Conservation (phyloP, 192 early-diverging fungal species). For the Backusella morwellensis region DNA sequence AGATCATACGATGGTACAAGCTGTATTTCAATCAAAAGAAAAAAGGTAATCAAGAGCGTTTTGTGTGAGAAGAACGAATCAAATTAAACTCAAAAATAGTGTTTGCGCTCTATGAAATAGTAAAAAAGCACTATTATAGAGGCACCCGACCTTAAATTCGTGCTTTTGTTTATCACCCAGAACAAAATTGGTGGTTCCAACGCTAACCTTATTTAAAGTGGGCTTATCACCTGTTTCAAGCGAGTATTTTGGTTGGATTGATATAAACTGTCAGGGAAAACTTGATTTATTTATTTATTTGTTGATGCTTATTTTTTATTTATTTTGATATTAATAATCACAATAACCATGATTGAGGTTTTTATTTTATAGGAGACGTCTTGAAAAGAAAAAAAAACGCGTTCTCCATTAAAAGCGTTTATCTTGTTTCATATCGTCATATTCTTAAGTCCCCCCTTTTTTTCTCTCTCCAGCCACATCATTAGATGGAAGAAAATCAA, state of each 20-base stretch:
- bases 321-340: not conserved
- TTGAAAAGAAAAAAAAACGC: not conserved
- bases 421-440: not conserved
- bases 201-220: conserved; percentile 45
- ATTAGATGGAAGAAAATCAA: not conserved
- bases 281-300: not conserved
- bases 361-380: not conserved
- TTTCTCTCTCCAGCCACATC: not conserved
- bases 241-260: conserved; percentile 48
- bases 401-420: not conserved
- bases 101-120: conserved; percentile 35
- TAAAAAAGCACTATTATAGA: conserved; percentile 19
- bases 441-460: not conserved
- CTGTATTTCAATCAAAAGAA: conserved; percentile 69
- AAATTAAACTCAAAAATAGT: conserved; percentile 8
- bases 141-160: conserved; percentile 34
- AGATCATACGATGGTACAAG: conserved; percentile 73
- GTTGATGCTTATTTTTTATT: not conserved
- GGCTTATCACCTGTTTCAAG: conserved; percentile 52
- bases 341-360: not conserved
- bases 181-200: conserved; percentile 43
- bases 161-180: conserved; percentile 48
- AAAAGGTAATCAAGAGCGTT: conserved; percentile 33
- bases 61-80: not conserved
- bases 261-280: conserved; percentile 10